These are phyloP conservation scores for Musa balbisiana DNA, from an alignment of 202 grass and related monocot species.

Conservation along the genomic window DNA sequence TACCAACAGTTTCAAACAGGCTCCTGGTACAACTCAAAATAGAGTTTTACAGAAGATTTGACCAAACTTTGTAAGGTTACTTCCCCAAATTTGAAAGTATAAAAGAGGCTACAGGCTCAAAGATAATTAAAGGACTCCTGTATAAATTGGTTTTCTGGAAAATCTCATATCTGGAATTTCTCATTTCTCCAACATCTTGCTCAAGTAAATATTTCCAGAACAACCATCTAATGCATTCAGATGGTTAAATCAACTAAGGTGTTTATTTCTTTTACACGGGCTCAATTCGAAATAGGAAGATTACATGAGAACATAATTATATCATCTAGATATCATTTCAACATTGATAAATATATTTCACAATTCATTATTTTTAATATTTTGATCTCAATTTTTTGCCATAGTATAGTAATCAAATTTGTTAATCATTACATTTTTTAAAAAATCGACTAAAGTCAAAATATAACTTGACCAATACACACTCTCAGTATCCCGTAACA, in stretches of 20 bases:
- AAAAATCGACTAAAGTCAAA: background rate
- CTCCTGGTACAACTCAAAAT: too few species aligned
- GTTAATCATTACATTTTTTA: background rate
- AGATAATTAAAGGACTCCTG: too few species aligned
- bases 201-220: background rate
- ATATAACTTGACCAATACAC: background rate
- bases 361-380: too few species aligned
- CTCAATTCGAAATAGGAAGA: background rate
- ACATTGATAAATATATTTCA: background rate
- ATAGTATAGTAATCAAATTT: background rate
- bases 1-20: too few species aligned
- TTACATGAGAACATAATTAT: background rate
- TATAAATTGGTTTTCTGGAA: background rate
- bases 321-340: background rate
- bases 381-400: background rate
- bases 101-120: too few species aligned
- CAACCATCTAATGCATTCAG: background rate
- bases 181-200: background rate
- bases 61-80: too few species aligned
- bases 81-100: too few species aligned
- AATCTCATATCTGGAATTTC: background rate
- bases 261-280: background rate
- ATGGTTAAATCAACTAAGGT: background rate
- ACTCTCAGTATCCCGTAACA: background rate
- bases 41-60: too few species aligned